phyloP scores from a whole-genome alignment of 2,329 filamentous ascomycete genomes.

The Didymellaceae sp. region DNA sequence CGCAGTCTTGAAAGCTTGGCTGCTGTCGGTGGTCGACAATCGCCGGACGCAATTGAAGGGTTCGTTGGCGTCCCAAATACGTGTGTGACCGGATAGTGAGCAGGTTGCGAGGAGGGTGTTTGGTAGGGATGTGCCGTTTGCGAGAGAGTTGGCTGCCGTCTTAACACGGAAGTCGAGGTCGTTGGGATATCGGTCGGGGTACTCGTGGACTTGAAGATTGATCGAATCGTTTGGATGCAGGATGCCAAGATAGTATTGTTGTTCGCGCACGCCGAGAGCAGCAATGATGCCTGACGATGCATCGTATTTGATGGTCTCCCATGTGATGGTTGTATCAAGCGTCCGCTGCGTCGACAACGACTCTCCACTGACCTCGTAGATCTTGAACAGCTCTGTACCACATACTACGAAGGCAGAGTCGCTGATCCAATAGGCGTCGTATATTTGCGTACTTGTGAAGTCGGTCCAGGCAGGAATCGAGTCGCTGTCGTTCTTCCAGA shows the following conservation, averaged over 20 bases:
- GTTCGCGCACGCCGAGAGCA: constrained; percentile 37
- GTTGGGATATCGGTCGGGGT: constrained; percentile 46
- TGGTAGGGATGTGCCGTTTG: constrained; percentile 29
- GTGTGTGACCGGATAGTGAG: constrained; percentile 49
- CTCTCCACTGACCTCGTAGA: constrained; percentile 45
- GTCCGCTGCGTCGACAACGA: constrained; percentile 38
- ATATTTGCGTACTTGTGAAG: constrained; percentile 50
- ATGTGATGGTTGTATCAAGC: constrained; percentile 40
- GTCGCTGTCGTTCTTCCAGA: constrained; percentile 46
- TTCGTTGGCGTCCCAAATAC: constrained; percentile 51
- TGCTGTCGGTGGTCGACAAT: constrained; percentile 40
- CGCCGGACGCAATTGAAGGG: constrained; percentile 42
- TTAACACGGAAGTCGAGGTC: constrained; percentile 51
- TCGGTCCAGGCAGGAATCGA: constrained; percentile 51
- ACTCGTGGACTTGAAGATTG: constrained; percentile 41
- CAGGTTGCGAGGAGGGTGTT: constrained; percentile 49
- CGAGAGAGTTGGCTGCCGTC: constrained; percentile 20
- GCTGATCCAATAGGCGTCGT: constrained; percentile 54
- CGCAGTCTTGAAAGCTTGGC: constrained; percentile 49
- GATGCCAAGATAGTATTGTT: constrained; percentile 43
- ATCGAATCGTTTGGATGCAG: constrained; percentile 43
- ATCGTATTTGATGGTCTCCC: constrained; percentile 51
- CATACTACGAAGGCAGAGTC: constrained; percentile 54
- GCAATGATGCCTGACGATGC: constrained; percentile 49
- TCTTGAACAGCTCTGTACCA: constrained; percentile 49